Conservation (phyloP, 108 stramenopile genomes). For the Skeletonema marinoi region DNA sequence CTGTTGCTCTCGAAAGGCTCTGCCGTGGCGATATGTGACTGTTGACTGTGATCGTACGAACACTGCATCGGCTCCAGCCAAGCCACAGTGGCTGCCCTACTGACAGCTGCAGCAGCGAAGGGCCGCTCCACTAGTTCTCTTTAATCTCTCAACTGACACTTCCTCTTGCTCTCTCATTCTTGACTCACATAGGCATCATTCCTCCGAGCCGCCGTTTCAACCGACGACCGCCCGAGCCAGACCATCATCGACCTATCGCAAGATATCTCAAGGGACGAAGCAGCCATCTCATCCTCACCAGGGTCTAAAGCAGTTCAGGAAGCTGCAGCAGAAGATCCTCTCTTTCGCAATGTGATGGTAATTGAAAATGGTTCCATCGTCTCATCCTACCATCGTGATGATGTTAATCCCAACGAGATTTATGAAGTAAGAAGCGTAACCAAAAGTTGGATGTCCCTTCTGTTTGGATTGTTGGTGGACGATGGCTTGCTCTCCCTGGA, state of each 20-base stretch:
- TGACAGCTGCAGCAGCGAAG: too few species aligned
- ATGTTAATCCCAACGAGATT: not conserved
- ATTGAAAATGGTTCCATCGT: conserved; percentile 4
- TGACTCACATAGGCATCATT: too few species aligned
- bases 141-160: too few species aligned
- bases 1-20: too few species aligned
- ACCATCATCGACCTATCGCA: not conserved
- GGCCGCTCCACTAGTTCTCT: too few species aligned
- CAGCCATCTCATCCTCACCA: not conserved
- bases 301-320: not conserved
- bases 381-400: conserved; percentile 1
- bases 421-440: not conserved
- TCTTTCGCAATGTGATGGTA: not conserved
- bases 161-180: too few species aligned
- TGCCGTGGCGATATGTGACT: too few species aligned
- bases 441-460: not conserved
- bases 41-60: too few species aligned
- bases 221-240: too few species aligned
- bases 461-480: conserved; percentile 18
- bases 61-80: too few species aligned
- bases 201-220: too few species aligned
- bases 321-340: not conserved
- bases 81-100: too few species aligned
- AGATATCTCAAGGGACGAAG: not conserved
- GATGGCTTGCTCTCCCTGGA: conserved; percentile 13